Base-by-base conservation (phyloP, 129 eudicot genomes). In the Arctium minus region DNA sequence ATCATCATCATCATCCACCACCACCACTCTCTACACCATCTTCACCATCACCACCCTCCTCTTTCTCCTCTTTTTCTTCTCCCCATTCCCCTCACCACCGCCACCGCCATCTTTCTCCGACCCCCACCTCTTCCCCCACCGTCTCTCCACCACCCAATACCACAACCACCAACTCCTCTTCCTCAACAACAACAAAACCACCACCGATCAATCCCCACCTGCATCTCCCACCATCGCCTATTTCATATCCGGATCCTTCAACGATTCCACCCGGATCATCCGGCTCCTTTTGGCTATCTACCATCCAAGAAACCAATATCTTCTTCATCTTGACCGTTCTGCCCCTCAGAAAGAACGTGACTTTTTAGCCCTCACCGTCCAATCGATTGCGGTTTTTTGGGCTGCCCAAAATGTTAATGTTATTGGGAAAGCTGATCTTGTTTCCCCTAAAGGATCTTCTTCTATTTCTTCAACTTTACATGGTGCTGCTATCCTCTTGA, bases 381-480 rank as follows among this genome's bases (percentile, higher is more conserved):
- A 89, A 77, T 88, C 93, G 0, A 48, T 86, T 38, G 81, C 86
- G 15, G 77, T 93, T 29, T 87, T 93, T 35, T 88, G 78, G 83
- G 94, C 97, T 2, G 97, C 97, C n/a, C 91, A 76, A 72, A 95
- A 95, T 85, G 99, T 95, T 17, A 74, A 88, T 83, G 97, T 95
- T 3, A 68, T 95, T 76, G 99, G 99, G 3, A 90, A 87, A 60
- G 83, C 92, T 17, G 97, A 90, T 82, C 80, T 84, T 75, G 91
- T 88, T 53, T 87, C 91, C 74, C 78, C 82, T 0, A 62, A 76
- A 64, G 99, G 97, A 35, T 88, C 92, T 3, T 88, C 97, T 33
- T 80, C 85, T 0, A 75, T 96, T 36, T 86, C 99, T 0, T 81
- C 95, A 6, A 85, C 88, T 10, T 89, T 96, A 56, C 97, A 85